Evolutionary conservation across 352 stramenopile species (phyloP).

Genomic region (Globisporangium cederbergense): DNA sequence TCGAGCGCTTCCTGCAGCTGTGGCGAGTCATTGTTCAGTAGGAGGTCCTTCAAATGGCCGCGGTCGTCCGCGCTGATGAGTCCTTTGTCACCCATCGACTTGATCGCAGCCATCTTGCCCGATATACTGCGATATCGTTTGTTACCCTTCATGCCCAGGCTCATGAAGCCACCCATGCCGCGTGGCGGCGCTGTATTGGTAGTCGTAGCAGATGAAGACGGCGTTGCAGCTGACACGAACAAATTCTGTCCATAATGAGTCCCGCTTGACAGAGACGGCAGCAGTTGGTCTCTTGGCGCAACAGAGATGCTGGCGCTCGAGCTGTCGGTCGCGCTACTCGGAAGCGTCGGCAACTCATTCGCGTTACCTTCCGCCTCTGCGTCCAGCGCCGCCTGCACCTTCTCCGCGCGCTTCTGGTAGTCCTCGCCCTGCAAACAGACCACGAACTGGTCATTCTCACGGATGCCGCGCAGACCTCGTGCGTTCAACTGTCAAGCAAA

Average conservation of each 20-base stretch:
- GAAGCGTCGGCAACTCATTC: not conserved
- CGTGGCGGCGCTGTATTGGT: constrained; percentile 19
- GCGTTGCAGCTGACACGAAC: not conserved
- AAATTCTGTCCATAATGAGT: constrained; percentile 18
- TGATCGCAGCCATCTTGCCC: constrained; percentile 81
- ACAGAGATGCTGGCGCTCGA: constrained; percentile 5
- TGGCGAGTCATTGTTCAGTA: constrained; percentile 77
- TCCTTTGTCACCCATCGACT: constrained; percentile 67
- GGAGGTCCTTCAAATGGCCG: constrained; percentile 67
- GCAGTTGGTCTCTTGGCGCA: not conserved
- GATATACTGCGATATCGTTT: constrained; percentile 79
- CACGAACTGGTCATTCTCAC: constrained; percentile 77
- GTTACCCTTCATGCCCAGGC: constrained; percentile 51
- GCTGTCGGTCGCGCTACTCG: not conserved
- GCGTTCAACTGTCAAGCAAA: constrained; percentile 46
- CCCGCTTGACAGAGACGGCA: constrained; percentile 5
- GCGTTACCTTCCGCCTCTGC: not conserved
- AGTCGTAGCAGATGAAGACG: not conserved
- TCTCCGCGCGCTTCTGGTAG: constrained; percentile 43
- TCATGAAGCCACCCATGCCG: constrained; percentile 23
- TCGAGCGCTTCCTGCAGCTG: constrained; percentile 73
- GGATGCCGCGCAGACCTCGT: constrained; percentile 64
- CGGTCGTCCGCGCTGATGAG: constrained; percentile 69
- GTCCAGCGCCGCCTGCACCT: not conserved
- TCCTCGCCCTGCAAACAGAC: constrained; percentile 67